A percentile compares a stretch with the other conserved stretches of the same genome.
Conservation (phyloP, 2,329 filamentous ascomycete species). For the Colletotrichum liriopes region DNA sequence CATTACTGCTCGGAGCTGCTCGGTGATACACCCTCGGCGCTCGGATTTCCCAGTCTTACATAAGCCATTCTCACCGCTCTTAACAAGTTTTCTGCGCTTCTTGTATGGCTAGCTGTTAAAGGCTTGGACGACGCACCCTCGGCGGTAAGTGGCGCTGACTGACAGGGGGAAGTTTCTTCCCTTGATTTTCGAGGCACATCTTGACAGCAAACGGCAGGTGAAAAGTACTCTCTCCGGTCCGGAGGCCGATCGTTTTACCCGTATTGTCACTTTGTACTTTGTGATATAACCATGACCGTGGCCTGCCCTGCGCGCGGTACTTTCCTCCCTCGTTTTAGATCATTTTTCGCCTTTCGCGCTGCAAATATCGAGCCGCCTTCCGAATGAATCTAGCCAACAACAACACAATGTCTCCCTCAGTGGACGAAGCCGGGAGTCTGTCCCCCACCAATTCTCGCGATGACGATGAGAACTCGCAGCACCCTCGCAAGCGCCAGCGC, state of each 20-base stretch:
- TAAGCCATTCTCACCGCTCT: background rate
- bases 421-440: conserved; percentile 47
- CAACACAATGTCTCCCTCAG: conserved; percentile 43
- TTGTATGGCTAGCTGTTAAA: background rate
- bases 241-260: conserved; percentile 36
- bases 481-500: conserved; percentile 71
- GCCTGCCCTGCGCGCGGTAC: conserved; percentile 20
- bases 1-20: conserved; percentile 13
- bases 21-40: conserved; percentile 31
- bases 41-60: conserved; percentile 27
- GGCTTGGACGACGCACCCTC: background rate
- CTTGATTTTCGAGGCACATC: conserved; percentile 36
- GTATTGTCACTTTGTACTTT: conserved; percentile 40
- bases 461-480: conserved; percentile 49
- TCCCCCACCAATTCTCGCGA: conserved; percentile 43
- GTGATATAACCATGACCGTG: conserved; percentile 40
- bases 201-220: conserved; percentile 38
- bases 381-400: conserved; percentile 22
- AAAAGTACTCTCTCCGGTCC: conserved; percentile 34
- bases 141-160: conserved; percentile 26
- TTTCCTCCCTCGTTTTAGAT: conserved; percentile 32
- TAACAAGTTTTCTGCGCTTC: background rate
- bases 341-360: conserved; percentile 24
- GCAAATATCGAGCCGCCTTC: conserved; percentile 8
- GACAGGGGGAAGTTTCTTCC: conserved; percentile 42